phyloP scores from a whole-genome alignment of 2,329 filamentous ascomycete species.

The Botrytis squamosa region DNA sequence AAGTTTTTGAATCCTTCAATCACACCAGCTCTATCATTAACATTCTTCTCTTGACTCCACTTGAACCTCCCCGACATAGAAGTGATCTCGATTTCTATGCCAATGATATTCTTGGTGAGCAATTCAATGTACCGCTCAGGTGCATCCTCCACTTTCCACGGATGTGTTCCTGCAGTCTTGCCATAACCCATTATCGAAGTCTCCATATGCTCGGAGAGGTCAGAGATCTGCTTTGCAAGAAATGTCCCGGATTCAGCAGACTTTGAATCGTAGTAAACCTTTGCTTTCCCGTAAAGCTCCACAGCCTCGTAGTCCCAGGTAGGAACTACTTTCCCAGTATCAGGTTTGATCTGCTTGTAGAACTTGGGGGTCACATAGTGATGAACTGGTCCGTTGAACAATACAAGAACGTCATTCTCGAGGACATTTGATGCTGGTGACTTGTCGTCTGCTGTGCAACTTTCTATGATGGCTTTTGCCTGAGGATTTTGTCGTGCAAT shows the following conservation, averaged over 20 bases:
- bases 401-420: conserved; percentile 57
- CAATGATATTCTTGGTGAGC: conserved; percentile 58
- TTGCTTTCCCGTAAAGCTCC: conserved; percentile 60
- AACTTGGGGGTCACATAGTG: conserved; percentile 70
- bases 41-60: conserved; percentile 61
- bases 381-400: conserved; percentile 58
- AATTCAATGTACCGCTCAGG: conserved; percentile 55
- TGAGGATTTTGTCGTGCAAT: conserved; percentile 64
- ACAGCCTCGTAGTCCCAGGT: conserved; percentile 70
- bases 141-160: conserved; percentile 60
- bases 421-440: conserved; percentile 35
- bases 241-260: conserved; percentile 47
- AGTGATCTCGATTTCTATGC: conserved; percentile 58
- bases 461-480: conserved; percentile 57
- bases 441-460: conserved; percentile 31
- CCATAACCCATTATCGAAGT: conserved; percentile 56
- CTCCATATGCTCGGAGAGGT: conserved; percentile 54
- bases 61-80: conserved; percentile 62
- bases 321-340: conserved; percentile 64
- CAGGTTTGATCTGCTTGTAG: conserved; percentile 64
- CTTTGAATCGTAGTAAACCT: conserved; percentile 51
- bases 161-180: conserved; percentile 37
- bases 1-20: conserved; percentile 53
- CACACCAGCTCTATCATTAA: conserved; percentile 56
- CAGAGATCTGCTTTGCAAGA: conserved; percentile 51